phyloP scores from a whole-genome alignment of 768 basidiomycete species.

The Tylopilus subfusipes region DNA sequence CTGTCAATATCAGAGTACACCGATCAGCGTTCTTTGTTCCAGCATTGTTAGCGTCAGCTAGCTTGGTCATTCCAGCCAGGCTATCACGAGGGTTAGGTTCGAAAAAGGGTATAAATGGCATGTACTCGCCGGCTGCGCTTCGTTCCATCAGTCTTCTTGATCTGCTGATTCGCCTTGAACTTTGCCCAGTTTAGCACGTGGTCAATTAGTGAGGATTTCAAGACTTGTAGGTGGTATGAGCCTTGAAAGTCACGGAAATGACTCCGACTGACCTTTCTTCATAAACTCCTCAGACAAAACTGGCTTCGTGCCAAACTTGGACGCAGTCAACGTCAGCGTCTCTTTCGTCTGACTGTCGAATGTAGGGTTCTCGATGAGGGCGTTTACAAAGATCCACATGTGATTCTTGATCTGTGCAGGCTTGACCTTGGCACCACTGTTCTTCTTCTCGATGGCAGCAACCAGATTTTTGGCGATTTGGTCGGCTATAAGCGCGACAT shows the following conservation, averaged over 20 bases:
- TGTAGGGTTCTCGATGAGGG: conserved; percentile 93
- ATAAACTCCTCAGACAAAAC: conserved; percentile 85
- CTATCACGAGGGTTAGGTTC: conserved; percentile 37
- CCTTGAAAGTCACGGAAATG: not conserved
- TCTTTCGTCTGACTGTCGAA: conserved; percentile 99
- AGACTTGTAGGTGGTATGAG: conserved; percentile 45
- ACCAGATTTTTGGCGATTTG: conserved; percentile 86
- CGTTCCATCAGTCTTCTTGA: conserved; percentile 92
- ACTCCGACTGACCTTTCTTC: conserved; percentile 73
- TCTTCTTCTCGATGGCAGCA: conserved; percentile 88
- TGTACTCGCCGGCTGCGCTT: conserved; percentile 75
- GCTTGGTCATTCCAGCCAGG: conserved; percentile 85
- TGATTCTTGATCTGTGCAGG: conserved; percentile 93
- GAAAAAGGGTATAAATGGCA: not conserved
- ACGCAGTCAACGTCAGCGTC: conserved; percentile 77
- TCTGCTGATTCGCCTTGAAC: conserved; percentile 92
- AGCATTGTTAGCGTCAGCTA: conserved; percentile 96
- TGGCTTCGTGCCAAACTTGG: conserved; percentile 90
- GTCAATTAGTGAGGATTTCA: conserved; percentile 87
- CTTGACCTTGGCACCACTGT: conserved; percentile 94
- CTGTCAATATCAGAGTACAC: conserved; percentile 95
- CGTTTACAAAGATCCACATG: conserved; percentile 97
- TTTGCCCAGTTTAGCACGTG: conserved; percentile 94
- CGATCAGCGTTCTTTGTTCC: conserved; percentile 75
- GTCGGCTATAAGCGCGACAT: conserved; percentile 81